Evolutionary conservation across 2,329 filamentous ascomycete species (phyloP), one percentile per base, ranked within the genome.

Genomic region (Ophiocordyceps camponoti-floridani): DNA sequence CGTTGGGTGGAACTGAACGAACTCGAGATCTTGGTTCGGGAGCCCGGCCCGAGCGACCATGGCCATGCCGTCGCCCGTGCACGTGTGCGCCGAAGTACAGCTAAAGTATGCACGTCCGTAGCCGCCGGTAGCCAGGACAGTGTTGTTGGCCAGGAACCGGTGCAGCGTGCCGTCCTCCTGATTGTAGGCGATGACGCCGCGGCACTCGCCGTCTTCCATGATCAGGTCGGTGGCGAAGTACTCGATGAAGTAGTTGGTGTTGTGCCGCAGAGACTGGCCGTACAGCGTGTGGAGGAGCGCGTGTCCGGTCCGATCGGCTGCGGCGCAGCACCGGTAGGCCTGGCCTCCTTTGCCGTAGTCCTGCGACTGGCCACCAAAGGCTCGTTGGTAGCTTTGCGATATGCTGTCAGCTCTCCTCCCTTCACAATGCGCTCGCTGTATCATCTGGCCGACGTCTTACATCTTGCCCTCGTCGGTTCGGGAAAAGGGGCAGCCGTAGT

Each of bases 201-300:
- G 88, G 73, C 89, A 96, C 65, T 89, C 84, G 49, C 89, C 89
- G 57, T 93, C 84, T 69, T 95, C 83, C 91, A 96, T 96, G 58
- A 98, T 83, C 65, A 96, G 70, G 62, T 96, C 91, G 53, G 94
- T 76, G 56, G 88, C 91, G 64, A 96, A 98, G 75, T 88, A 96
- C 68, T 96, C 91, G 64, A 98, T 95, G 69, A 98, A 96, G 76
- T 95, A 98, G 73, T 95, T 95, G 60, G 89, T 95, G 75, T 95
- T 94, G 75, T 96, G 87, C 61, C 85, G 76, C 49, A 96, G 77
- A 45, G 88, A 95, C 71, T 95, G 89, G 57, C 91, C 91, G 68
- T 96, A 98, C 53, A 98, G 84, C 26, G 91, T 98, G 75, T 98
- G 91, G 44, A 98, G 79, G 54, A 98, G 83, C 58, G 91, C 91